These are phyloP conservation scores for Penicillium samsonianum DNA, from an alignment of 495 filamentous ascomycete species.

Conservation along the genomic window DNA sequence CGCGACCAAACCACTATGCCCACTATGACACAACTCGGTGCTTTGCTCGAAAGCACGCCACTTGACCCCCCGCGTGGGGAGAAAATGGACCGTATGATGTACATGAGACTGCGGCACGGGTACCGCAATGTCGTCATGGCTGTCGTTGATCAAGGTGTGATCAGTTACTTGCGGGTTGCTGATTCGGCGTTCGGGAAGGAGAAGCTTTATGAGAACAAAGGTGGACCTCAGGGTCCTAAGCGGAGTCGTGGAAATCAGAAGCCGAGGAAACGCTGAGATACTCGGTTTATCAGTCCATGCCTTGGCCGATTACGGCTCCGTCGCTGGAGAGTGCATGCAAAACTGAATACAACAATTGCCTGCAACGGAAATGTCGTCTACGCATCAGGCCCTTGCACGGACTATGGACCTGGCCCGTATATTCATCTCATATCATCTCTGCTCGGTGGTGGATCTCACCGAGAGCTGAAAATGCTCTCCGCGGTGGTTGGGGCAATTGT, in stretches of 20 bases:
- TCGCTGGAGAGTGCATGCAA: not conserved
- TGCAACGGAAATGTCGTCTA: not conserved
- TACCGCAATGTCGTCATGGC: slow-evolving; percentile 82
- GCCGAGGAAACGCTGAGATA: slow-evolving; percentile 39
- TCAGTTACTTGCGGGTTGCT: slow-evolving; percentile 78
- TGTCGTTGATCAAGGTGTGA: slow-evolving; percentile 84
- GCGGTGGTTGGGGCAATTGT: not conserved
- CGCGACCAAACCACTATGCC: slow-evolving; percentile 67
- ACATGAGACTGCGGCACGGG: slow-evolving; percentile 77
- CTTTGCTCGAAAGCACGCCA: slow-evolving; percentile 67
- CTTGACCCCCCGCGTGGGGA: slow-evolving; percentile 58
- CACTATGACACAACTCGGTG: slow-evolving; percentile 65
- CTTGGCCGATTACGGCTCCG: not conserved
- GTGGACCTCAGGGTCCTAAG: slow-evolving; percentile 34
- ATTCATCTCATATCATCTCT: not conserved
- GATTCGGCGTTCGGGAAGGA: slow-evolving; percentile 82
- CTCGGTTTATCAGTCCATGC: not conserved
- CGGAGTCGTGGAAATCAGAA: slow-evolving; percentile 25
- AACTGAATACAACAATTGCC: not conserved
- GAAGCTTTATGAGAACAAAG: slow-evolving; percentile 56
- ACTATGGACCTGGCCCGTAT: too few relatives aligned
- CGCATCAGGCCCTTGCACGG: not conserved
- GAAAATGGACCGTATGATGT: slow-evolving; percentile 54
- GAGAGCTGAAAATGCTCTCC: not conserved
- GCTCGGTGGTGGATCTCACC: not conserved